Evolutionary conservation across 2,329 filamentous ascomycete genomes (phyloP).

Genomic region (Penicillium sp.): DNA sequence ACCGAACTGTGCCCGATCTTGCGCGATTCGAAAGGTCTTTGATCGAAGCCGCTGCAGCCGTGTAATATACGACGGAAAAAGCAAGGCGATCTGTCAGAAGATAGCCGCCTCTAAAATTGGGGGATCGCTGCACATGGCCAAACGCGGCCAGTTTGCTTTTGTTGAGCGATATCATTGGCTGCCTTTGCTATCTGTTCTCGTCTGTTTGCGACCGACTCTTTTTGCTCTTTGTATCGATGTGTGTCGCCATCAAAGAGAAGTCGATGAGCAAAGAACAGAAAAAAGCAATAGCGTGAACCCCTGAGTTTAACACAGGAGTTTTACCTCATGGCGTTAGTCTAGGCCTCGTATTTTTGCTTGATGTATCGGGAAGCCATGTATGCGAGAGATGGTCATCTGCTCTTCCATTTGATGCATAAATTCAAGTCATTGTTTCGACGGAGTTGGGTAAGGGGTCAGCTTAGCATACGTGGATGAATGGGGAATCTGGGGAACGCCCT

Average conservation of each 20-base stretch:
- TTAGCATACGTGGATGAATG: neutral
- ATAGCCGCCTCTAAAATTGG: conserved; percentile 16
- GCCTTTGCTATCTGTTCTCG: neutral
- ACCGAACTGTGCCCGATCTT: conserved; percentile 14
- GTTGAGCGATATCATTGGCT: conserved; percentile 5
- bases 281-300: neutral
- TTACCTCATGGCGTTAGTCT: neutral
- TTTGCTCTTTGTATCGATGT: neutral
- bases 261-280: neutral
- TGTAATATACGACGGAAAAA: conserved; percentile 14
- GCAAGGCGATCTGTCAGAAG: conserved; percentile 25
- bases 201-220: neutral
- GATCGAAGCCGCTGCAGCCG: conserved; percentile 21
- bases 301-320: neutral
- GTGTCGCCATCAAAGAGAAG: neutral
- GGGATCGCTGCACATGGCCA: conserved; percentile 8
- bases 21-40: conserved; percentile 19
- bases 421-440: neutral
- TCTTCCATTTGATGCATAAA: neutral
- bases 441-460: neutral
- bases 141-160: conserved; percentile 4
- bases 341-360: neutral
- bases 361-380: neutral
- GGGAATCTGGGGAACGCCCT: neutral
- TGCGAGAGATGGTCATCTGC: neutral